A percentile compares a stretch with the other conserved stretches of the same genome.
These are phyloP conservation scores for Colletotrichum phormii DNA, from an alignment of 2,329 filamentous ascomycete genomes.

Conservation along the genomic window DNA sequence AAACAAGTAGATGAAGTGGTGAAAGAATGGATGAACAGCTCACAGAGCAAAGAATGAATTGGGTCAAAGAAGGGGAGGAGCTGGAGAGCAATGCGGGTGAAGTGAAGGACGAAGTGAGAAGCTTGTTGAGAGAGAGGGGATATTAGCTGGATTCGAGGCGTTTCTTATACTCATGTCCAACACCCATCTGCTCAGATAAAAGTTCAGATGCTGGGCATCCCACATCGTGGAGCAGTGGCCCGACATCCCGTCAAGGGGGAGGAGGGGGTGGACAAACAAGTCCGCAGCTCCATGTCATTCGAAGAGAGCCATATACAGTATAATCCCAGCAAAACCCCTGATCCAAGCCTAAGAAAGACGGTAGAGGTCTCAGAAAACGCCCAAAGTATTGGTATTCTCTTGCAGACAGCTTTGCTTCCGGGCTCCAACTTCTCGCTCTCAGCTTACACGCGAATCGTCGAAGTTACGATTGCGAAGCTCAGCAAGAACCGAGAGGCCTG, in stretches of 20 bases:
- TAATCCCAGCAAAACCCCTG: neutral
- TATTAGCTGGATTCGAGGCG: neutral
- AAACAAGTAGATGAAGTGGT: neutral
- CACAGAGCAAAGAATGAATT: slow-evolving; percentile 35
- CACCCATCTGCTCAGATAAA: neutral
- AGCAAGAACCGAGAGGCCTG: neutral
- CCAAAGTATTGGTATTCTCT: neutral
- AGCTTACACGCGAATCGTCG: neutral
- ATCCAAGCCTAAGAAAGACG: neutral
- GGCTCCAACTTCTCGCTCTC: neutral
- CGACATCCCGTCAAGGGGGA: slow-evolving; percentile 18
- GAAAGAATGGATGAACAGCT: slow-evolving; percentile 30
- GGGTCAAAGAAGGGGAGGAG: slow-evolving; percentile 15
- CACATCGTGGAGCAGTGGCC: slow-evolving; percentile 20
- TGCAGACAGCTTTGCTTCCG: neutral
- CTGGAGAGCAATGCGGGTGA: slow-evolving; percentile 26
- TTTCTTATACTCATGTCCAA: slow-evolving; percentile 23
- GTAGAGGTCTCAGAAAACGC: neutral
- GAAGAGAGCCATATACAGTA: neutral
- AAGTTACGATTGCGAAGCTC: neutral
- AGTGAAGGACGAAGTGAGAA: slow-evolving; percentile 28
- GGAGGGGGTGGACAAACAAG: neutral
- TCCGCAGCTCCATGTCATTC: neutral
- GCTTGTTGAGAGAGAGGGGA: neutral
- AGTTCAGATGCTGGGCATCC: neutral